Evolutionary conservation across 805 yeast species (phyloP), one percentile per base, ranked within the genome.

Genomic region (Pichia nakasei): DNA sequence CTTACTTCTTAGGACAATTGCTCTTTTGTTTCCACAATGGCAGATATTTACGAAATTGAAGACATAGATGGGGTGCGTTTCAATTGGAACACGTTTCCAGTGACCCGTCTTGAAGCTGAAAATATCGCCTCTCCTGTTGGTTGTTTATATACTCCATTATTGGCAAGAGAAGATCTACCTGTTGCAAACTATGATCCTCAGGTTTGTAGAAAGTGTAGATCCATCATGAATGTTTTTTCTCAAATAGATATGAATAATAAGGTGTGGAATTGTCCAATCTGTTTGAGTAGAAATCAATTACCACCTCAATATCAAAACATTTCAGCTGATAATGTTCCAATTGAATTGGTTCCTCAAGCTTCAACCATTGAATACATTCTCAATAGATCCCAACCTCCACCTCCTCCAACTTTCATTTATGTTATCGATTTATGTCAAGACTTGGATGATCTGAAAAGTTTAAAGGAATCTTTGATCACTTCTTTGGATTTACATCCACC

Each of bases 71-170:
- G 85, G 43, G 76, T 80, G 41, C 73, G 85, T 46, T 82, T 84
- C 67, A 77, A 83, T 54, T 84, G 91, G 91, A 81, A 84, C 61
- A 82, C 85, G 35, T 81, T 91, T 56, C 98, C 99, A 24, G 79
- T 85, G 35, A 82, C 96, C 33, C 79, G 88, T 53, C 77, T 79
- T 35, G 97, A 93, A 63, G 93, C 96, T 18, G 81, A 82, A 55
- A 83, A 93, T 53, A 83, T 88, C 57, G 94, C 91, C 18, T 89
- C 93, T 27, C 98, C 99, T 12, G 81, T 93, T 32, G 95, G 97
- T 35, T 82, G 96, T 44, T 68, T 93, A 49, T 93, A 88, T 70
- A 89, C 97, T n/a, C 99, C 99, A 9, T 73, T 93, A 54, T 79
- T 86, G 56, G 78, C 77, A 46, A 76, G 85, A 52, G 83, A 82